Evolutionary conservation across 495 filamentous ascomycete genomes (phyloP), one percentile per base, ranked within the genome.

Genomic region (Aspergillus ellipticus): DNA sequence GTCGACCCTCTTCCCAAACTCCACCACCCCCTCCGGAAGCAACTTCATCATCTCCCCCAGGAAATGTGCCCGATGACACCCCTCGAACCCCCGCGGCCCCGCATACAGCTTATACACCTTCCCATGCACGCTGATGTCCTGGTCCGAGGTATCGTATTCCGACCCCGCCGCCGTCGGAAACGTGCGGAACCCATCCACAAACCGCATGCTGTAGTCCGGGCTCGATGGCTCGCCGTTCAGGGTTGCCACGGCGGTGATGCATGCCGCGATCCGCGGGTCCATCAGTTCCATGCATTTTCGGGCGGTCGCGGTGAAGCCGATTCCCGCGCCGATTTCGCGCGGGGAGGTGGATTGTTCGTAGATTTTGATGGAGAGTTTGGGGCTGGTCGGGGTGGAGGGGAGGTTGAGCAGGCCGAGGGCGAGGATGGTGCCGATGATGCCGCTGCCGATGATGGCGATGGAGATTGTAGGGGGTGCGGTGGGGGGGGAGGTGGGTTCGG

Each of bases 21-120:
- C 48, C 49, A 78, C 63, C 6, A 73, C 64, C 1, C 65, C 77
- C 3, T 71, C 67, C 0, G 82, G 82, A 22, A 87, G 57, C 37
- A 82, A 20, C 43, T 77, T 73, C 7, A 82, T 75, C 19, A 88
- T 57, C 57, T 79, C 73, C 19, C 82, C 80, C 19, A 87, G 66
- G 55, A 83, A 86, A 17, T 81, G 73, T 1, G 79, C 84, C 1
- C 85, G 72, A 59, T 85, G 80, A 47, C 73, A 73, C 10, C 72
- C 73, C 24, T 74, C 55, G 65, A 79, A 68, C 21, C 75, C 73
- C 48, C 57, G 65, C 6, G 35, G 20, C 2, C 64, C 64, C 0
- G 45, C 54, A 47, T 53, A 48, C n/a, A 67, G 20, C 41, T 51
- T 55, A 20, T 56, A 58, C 37, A 67, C 21, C 6, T 37, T 61